Conservation (phyloP, 2,329 filamentous ascomycete genomes). For the Colletotrichum orchidophilum region DNA sequence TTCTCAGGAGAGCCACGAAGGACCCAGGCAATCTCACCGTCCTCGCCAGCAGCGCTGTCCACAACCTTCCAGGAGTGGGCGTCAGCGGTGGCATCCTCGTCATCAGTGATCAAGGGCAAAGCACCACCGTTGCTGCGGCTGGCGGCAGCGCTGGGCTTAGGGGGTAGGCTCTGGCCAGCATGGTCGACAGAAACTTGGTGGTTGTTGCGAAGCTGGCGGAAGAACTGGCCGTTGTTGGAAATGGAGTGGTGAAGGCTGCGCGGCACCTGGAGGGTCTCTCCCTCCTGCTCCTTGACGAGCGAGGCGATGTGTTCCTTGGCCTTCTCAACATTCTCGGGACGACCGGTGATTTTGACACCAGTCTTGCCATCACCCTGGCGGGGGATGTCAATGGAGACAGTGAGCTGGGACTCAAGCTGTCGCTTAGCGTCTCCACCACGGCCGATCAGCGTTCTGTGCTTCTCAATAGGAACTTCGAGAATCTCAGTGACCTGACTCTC, state of each 20-base stretch:
- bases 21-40: constrained; percentile 87
- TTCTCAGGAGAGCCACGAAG: constrained; percentile 82
- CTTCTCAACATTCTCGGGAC: constrained; percentile 80
- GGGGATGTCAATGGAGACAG: constrained; percentile 88
- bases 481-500: constrained; percentile 83
- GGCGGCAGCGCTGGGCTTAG: constrained; percentile 64
- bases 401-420: constrained; percentile 85
- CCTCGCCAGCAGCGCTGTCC: constrained; percentile 67
- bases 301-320: constrained; percentile 86
- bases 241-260: constrained; percentile 84
- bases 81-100: constrained; percentile 70
- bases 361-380: constrained; percentile 87
- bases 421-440: constrained; percentile 89
- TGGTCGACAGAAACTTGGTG: constrained; percentile 93
- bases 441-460: constrained; percentile 91
- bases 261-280: constrained; percentile 87
- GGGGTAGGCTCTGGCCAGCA: constrained; percentile 79
- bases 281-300: constrained; percentile 85
- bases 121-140: constrained; percentile 67
- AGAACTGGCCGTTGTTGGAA: constrained; percentile 90
- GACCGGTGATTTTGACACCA: constrained; percentile 85
- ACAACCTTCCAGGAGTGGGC: constrained; percentile 87
- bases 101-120: constrained; percentile 94
- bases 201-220: constrained; percentile 88
- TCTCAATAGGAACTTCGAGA: constrained; percentile 85